Base-by-base conservation (phyloP, 1,139 yeast genomes). In the Yamadazyma dendronema region DNA sequence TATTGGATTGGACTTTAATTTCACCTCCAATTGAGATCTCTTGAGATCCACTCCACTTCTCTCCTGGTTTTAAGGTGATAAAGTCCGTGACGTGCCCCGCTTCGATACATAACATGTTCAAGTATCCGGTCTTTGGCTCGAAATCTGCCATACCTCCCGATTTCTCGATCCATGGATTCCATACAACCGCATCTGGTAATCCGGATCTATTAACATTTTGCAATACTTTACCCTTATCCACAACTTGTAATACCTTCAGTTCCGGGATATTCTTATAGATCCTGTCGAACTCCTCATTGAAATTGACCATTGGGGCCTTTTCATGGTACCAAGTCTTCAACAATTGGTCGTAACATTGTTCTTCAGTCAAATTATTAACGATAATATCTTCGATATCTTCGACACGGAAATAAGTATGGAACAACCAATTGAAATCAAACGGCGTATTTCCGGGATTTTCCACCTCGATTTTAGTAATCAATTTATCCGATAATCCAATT, bases 141-240 rank as follows among this genome's bases (percentile, higher is more conserved):
- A 90, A 92, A 61, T 92, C 98, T 26, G 70, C 81, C 90, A 92
- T 85, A 1, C 84, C 83, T 21, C 65, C 71, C 16, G 94, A 79
- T 59, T 85, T 86, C 37, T 83, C 77, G 49, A 77, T 70, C 98
- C 97, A 92, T 17, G 98, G 98, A 60, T 92, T 92, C 98, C 98
- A 92, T 37, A 92, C 97, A 34, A 92, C 97, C 16, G 88, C 77
- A 56, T 92, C 97, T 3, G 85, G 89, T 47, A 90, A 69, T 50
- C 82, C 81, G 21, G 63, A 63, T 54, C 95, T 74, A 41, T 75
- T 65, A 27, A 89, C 64, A 33, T 84, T 79, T 56, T 81, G 82
- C 37, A 79, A 60, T 3, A 86, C 90, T 44, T 77, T 73, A 28
- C 94, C 94, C 43, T 74, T 67, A 44, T 80, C 84, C 33, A 81